Evolutionary conservation across 306 rosid genomes (phyloP), one percentile per base, ranked within the genome.

Genomic region (Begonia peltatifolia): DNA sequence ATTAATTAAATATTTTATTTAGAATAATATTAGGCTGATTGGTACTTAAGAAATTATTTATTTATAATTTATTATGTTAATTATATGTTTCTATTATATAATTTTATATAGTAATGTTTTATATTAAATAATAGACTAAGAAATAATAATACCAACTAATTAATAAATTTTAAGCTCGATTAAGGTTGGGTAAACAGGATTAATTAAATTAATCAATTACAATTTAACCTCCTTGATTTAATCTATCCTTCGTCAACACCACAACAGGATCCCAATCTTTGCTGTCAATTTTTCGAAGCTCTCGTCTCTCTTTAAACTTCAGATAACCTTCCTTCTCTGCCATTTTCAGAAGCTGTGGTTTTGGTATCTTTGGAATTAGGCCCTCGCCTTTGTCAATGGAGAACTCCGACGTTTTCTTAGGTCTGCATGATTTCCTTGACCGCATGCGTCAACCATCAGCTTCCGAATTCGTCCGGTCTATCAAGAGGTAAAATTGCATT

Each of bases 401-500:
- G 72, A 86, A 75, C 84, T 54, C 88, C 59, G 96, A 92, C 78
- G 93, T 77, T 47, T 86, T 86, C 73, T 65, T 79, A 47, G 99
- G 99, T 20, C 69, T 92, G 53, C 93, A 92, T 12, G 99, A 92
- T 59, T 92, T 92, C 72, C 84, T 92, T 0, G 96, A 83, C 46
- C 96, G 96, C 59, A 92, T 92, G 99, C 94, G 96, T 53, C 94
- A 86, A 43, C 96, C 99, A 57, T 52, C 96, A 48, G 99, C 99
- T 59, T 73, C 84, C 16, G 96, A 92, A 68, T 86, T 92, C 71
- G 99, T 92, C 81, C 86, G 81, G 70, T 83, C 94, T 25, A 92
- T 92, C 70, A 92, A 92, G 68, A 83, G 95, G 99, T 75, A 9
- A 9, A 20, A 47, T 46, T 3, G 14, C 14, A 15, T 48, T 16